Base-by-base conservation (phyloP, 306 rosid species). In the Macrotyloma uniflorum region DNA sequence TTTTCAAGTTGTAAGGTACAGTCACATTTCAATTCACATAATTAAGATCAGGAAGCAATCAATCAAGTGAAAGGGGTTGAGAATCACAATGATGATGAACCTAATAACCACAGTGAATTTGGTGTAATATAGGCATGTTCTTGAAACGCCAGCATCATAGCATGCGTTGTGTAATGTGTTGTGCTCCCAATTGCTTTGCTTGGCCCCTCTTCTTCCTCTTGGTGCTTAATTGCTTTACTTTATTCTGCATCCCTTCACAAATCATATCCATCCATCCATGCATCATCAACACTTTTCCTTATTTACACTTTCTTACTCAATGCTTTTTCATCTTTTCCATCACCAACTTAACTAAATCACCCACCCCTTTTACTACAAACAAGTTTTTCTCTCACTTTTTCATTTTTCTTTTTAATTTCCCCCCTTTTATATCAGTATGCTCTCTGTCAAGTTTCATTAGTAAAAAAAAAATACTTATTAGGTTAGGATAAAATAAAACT, bases 1-100 rank as follows among this genome's bases (percentile, higher is more conserved):
- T 74, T 82, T 71, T 65, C 84, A 70, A 69, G 24, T 47, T 76
- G 83, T 83, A 74, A 78, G 77, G 79, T 80, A 74, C 76, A 69
- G 59, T 57, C 84, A 77, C 65, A 53, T 23, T 67, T 76, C 77
- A 73, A 83, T 67, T 74, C 81, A 78, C 35, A 74, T 53, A 28
- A 72, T 70, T 33, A 62, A 71, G 49, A 65, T 79, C n/a, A 59
- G 8, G 9, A 59, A 70, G 53, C 72, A 38, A 23, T 35, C 67
- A 12, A 66, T 62, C 32, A 40, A 40, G 14, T 10, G 14, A 24
- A 35, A 69, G 53, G 82, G 20, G 78, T 42, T 65, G 67, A 35
- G 71, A 74, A 68, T 59, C 53, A 66, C 55, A 67, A 81, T 80
- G 71, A 81, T 74, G 33, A 45, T 74, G 33, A 45, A 45, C 55